Evolutionary conservation across 2,329 filamentous ascomycete genomes (phyloP).

Genomic region (Neospermospora avenae): DNA sequence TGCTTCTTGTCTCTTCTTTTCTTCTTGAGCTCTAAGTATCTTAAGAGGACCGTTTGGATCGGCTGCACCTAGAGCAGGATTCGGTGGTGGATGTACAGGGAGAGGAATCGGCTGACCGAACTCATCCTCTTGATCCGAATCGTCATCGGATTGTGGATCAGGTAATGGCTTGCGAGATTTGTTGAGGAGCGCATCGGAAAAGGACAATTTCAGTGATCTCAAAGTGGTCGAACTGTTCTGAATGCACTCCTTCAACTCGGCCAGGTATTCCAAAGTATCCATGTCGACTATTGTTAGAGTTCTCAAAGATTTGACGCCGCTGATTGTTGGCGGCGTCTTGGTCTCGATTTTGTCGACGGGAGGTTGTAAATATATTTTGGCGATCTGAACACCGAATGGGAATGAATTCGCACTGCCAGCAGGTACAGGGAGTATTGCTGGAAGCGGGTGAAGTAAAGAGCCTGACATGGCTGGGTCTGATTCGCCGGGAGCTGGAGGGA

Average conservation of each 20-base stretch:
- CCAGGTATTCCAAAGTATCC: constrained; percentile 52
- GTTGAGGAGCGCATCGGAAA: constrained; percentile 51
- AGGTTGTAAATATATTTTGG: constrained; percentile 13
- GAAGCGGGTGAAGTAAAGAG: not conserved
- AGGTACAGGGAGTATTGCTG: not conserved
- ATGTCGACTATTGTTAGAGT: constrained; percentile 57
- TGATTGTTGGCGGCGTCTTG: constrained; percentile 44
- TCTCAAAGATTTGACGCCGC: constrained; percentile 54
- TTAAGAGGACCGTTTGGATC: constrained; percentile 44
- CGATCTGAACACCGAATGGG: constrained; percentile 9
- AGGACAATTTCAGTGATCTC: constrained; percentile 53
- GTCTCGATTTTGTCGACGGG: not conserved
- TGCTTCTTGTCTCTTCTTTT: constrained; percentile 52
- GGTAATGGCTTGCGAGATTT: constrained; percentile 44
- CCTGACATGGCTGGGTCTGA: not conserved
- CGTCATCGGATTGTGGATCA: constrained; percentile 42
- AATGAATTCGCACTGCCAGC: constrained; percentile 5
- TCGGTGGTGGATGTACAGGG: constrained; percentile 31
- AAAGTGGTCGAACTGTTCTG: constrained; percentile 53
- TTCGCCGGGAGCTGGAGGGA: not conserved
- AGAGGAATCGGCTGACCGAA: constrained; percentile 42
- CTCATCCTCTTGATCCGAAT: constrained; percentile 54
- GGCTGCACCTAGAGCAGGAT: constrained; percentile 8
- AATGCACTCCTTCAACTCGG: constrained; percentile 55
- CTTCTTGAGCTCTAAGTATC: constrained; percentile 48